A percentile compares a stretch with the other conserved stretches of the same genome.
phyloP scores from a whole-genome alignment of 2,329 filamentous ascomycete species.

The Taxawa tesnikishii region DNA sequence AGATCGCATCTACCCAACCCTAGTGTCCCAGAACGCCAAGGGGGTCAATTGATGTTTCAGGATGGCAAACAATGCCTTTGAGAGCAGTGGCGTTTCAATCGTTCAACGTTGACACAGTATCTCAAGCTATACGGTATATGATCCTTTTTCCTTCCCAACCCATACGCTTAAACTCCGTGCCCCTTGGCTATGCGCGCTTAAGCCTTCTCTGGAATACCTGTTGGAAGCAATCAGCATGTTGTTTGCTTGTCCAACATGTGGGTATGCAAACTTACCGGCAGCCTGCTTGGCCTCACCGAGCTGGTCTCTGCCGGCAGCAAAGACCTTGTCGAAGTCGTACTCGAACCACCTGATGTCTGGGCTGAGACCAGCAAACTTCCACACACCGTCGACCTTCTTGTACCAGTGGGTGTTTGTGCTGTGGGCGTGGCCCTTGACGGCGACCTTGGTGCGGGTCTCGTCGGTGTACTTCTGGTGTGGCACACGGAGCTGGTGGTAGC shows the following conservation, averaged over 20 bases:
- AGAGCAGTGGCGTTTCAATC: too few species aligned
- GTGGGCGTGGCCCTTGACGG: conserved; percentile 45
- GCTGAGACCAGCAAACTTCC: conserved; percentile 45
- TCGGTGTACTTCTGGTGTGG: conserved; percentile 46
- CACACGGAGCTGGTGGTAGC: conserved; percentile 46
- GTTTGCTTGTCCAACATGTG: not conserved
- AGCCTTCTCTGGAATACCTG: conserved; percentile 6
- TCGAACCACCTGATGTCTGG: conserved; percentile 44
- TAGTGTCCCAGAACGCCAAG: too few species aligned
- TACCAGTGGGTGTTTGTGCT: conserved; percentile 43
- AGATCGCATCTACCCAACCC: too few species aligned
- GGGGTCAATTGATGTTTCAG: too few species aligned
- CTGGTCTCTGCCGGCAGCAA: conserved; percentile 34
- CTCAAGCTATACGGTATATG: too few species aligned
- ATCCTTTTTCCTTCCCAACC: too few species aligned
- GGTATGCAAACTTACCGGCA: conserved; percentile 14
- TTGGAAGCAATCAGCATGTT: not conserved
- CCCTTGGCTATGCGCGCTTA: too few species aligned
- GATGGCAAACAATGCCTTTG: too few species aligned
- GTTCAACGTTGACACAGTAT: too few species aligned
- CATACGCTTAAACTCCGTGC: too few species aligned
- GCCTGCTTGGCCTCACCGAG: conserved; percentile 30
- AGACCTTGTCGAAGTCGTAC: conserved; percentile 44
- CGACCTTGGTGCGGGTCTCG: conserved; percentile 30
- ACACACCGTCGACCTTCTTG: conserved; percentile 43